Percentiles rank a stretch among this genome's conserved stretches.
phyloP scores from a whole-genome alignment of 1,139 yeast species.

The Debaryomycetaceae sp. region DNA sequence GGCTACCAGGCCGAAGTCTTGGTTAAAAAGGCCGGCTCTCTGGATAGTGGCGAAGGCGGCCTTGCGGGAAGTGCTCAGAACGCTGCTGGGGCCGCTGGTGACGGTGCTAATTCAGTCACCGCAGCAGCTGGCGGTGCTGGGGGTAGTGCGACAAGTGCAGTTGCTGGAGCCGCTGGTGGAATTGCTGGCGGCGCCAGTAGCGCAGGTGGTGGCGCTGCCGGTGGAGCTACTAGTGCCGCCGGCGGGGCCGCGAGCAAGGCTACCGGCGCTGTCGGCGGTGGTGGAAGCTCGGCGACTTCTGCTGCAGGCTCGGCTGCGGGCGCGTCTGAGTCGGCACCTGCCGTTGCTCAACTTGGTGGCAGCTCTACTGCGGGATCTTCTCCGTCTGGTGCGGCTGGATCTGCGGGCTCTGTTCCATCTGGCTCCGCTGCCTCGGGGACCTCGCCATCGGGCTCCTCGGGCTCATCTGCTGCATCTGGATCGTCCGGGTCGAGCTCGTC shows the following conservation, averaged over 20 bases:
- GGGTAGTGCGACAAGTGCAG: constrained; percentile 9
- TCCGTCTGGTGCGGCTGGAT: constrained; percentile 6
- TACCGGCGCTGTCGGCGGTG: constrained; percentile 7
- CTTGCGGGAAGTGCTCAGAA: constrained; percentile 8
- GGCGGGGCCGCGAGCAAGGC: constrained; percentile 10
- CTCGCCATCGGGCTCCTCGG: constrained; percentile 8
- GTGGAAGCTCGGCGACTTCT: constrained; percentile 8
- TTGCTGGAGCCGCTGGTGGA: constrained; percentile 11
- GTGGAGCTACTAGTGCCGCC: constrained; percentile 9
- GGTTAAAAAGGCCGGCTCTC: constrained; percentile 10
- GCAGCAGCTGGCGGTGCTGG: constrained; percentile 5
- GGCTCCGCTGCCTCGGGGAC: constrained; percentile 7
- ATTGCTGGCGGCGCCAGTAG: constrained; percentile 11
- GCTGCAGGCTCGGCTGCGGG: constrained; percentile 7
- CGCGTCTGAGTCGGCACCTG: constrained; percentile 4
- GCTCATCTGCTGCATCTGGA: constrained; percentile 4
- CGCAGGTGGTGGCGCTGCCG: constrained; percentile 13
- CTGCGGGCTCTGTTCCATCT: constrained; percentile 6
- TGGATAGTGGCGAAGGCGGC: too few relatives aligned
- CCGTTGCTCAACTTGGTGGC: constrained; percentile 7
- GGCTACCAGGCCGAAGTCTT: constrained; percentile 2
- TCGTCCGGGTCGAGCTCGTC: constrained; percentile 3
- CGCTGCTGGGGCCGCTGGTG: constrained; percentile 6
- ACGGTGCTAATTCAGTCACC: constrained; percentile 3
- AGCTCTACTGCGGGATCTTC: constrained; percentile 6